Base-by-base conservation (phyloP, 495 filamentous ascomycete genomes). In the Bacidia gigantensis region DNA sequence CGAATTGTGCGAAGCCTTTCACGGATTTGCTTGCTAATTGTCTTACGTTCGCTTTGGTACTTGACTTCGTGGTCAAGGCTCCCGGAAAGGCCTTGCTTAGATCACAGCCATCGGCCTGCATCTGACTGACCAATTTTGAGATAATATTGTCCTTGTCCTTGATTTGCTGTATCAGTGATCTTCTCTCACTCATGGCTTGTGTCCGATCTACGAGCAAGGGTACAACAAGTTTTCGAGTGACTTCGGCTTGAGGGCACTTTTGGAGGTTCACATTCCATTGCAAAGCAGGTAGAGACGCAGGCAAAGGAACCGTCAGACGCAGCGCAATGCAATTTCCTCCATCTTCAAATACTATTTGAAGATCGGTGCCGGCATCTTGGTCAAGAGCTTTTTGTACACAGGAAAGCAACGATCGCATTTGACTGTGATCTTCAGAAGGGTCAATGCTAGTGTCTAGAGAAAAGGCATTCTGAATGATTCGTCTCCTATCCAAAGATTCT, bases 121-220 rank as follows among this genome's bases (percentile, higher is more conserved):
- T 69, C 58, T 86, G 87, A 62, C 93, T 87, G 9, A 86, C 69
- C 21, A 95, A 60, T 53, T 81, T 85, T 17, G 72, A 69, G 52
- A 95, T 85, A 17, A 87, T 75, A 58, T 70, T 76, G 64, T 95
- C 89, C 65, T 95, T 95, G 29, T 89, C 80, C 53, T 71, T 73
- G 10, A 95, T 59, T 22, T 72, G 70, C 7, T 72, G 63, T 22
- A 82, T 57, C 1, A 95, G 73, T 25, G 69, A 67, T 9, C 67
- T 65, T 42, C 74, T 72, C 64, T 76, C 76, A 51, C 62, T 64
- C 50, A 63, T 70, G 48, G 74, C 73, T 45, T 58, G 63, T 55
- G 70, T 70, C 53, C 76, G 77, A 41, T 77, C 76, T 49, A 70
- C 72, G 42, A 92, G 62, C 35, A 89, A 65, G 25, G 88, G 88